Conservation (phyloP, 768 basidiomycete species). For the Fomitopsis serialis region DNA sequence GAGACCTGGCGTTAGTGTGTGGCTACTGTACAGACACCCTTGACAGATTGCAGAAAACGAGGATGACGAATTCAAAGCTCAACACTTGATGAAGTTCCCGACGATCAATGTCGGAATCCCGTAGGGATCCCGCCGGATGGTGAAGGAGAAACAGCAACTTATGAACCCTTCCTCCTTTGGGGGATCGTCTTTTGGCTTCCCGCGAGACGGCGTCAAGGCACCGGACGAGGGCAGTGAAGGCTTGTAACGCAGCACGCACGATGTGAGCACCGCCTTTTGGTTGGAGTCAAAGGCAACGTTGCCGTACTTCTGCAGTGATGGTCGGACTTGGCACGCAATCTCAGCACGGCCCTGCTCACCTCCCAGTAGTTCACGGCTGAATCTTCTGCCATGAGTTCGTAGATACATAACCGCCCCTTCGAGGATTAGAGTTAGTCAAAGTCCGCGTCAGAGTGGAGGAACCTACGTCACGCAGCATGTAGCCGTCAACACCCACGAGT, state of each 20-base stretch:
- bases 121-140: constrained; percentile 78
- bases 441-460: not conserved
- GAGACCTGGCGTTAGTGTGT: too few species aligned
- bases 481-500: constrained; percentile 81
- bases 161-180: constrained; percentile 69
- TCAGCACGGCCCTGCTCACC: constrained; percentile 37
- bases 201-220: constrained; percentile 25
- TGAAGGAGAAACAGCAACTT: constrained; percentile 90
- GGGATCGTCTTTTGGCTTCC: constrained; percentile 24
- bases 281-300: constrained; percentile 88
- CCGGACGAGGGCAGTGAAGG: constrained; percentile 47
- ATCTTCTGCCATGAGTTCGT: constrained; percentile 98
- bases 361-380: constrained; percentile 98
- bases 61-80: not conserved
- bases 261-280: constrained; percentile 90
- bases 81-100: constrained; percentile 76
- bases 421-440: not conserved
- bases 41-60: not conserved
- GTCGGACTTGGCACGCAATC: not conserved
- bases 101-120: constrained; percentile 89
- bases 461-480: constrained; percentile 81
- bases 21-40: not conserved
- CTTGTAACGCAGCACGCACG: constrained; percentile 81
- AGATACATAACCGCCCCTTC: constrained; percentile 89
- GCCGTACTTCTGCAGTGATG: constrained; percentile 74